phyloP scores from a whole-genome alignment of 148 eudicot genomes.

The Cornus florida region DNA sequence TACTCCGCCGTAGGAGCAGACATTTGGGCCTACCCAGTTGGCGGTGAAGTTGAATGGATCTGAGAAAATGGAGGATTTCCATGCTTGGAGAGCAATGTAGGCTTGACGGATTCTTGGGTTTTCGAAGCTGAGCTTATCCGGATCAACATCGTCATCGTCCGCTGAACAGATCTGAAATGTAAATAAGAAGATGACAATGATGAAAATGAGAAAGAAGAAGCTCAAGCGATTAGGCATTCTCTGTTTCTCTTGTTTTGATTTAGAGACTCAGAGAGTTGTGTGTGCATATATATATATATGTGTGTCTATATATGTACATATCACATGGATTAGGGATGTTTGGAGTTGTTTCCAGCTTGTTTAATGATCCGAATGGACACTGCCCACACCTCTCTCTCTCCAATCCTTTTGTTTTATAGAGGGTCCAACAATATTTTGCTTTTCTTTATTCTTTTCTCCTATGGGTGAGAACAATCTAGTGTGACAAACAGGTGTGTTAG shows the following conservation, averaged over 20 bases:
- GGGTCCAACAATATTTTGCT: too few relatives aligned
- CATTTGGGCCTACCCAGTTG: slow-evolving; percentile 76
- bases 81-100: slow-evolving; percentile 82
- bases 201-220: not conserved
- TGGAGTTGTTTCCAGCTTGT: too few relatives aligned
- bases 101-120: slow-evolving; percentile 57
- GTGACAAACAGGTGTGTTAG: too few relatives aligned
- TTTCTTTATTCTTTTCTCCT: too few relatives aligned
- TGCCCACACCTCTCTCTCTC: too few relatives aligned
- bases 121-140: slow-evolving; percentile 39
- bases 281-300: too few relatives aligned
- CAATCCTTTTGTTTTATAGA: too few relatives aligned
- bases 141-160: slow-evolving; percentile 11
- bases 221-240: slow-evolving; percentile 13
- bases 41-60: slow-evolving; percentile 84
- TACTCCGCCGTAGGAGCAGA: slow-evolving; percentile 74
- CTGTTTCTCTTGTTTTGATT: not conserved
- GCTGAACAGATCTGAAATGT: slow-evolving; percentile 23
- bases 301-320: too few relatives aligned
- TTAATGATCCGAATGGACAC: too few relatives aligned
- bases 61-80: slow-evolving; percentile 74
- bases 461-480: too few relatives aligned
- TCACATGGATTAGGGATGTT: too few relatives aligned
- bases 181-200: slow-evolving; percentile 21
- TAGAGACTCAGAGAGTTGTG: too few relatives aligned